Percentiles rank a stretch among this genome's conserved stretches.
Evolutionary conservation across 352 stramenopile species (phyloP).

Genomic region (Globisporangium paroecandrum): DNA sequence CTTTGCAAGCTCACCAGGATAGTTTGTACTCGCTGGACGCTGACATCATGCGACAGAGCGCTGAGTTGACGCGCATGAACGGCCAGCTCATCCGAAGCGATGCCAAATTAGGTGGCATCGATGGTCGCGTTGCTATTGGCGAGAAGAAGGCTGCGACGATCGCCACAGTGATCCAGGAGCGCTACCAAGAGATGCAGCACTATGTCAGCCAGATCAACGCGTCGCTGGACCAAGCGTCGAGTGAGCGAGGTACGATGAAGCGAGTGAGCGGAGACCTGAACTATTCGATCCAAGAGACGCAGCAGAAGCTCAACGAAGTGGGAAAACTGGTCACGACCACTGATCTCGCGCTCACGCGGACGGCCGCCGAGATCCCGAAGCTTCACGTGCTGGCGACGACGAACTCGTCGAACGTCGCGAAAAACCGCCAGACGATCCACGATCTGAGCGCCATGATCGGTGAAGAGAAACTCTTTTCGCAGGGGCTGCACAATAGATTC

Average conservation of each 20-base stretch:
- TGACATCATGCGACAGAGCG: conserved; percentile 24
- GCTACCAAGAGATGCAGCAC: conserved; percentile 41
- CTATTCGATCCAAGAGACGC: conserved; percentile 42
- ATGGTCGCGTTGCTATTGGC: conserved; percentile 31
- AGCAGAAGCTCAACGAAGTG: conserved; percentile 48
- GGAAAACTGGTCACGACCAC: conserved; percentile 37
- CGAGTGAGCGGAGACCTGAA: conserved; percentile 29
- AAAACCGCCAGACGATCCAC: conserved; percentile 35
- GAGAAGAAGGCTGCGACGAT: conserved; percentile 47
- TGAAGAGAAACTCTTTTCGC: conserved; percentile 28
- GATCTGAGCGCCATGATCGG: conserved; percentile 32
- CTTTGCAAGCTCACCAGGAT: conserved; percentile 32
- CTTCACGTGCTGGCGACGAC: conserved; percentile 37
- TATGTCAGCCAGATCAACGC: conserved; percentile 25
- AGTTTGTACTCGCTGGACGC: conserved; percentile 30
- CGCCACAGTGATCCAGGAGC: conserved; percentile 33
- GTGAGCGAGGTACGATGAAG: conserved; percentile 42
- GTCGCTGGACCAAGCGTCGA: conserved; percentile 26
- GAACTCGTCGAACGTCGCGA: conserved; percentile 39
- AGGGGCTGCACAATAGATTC: conserved; percentile 22
- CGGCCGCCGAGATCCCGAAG: conserved; percentile 49
- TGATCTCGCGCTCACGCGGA: conserved; percentile 36
- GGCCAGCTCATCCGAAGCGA: conserved; percentile 32
- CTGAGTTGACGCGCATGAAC: conserved; percentile 29
- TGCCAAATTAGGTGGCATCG: conserved; percentile 31